phyloP scores from a whole-genome alignment of 2,329 filamentous ascomycete genomes.

The Hypoxylon sp. region DNA sequence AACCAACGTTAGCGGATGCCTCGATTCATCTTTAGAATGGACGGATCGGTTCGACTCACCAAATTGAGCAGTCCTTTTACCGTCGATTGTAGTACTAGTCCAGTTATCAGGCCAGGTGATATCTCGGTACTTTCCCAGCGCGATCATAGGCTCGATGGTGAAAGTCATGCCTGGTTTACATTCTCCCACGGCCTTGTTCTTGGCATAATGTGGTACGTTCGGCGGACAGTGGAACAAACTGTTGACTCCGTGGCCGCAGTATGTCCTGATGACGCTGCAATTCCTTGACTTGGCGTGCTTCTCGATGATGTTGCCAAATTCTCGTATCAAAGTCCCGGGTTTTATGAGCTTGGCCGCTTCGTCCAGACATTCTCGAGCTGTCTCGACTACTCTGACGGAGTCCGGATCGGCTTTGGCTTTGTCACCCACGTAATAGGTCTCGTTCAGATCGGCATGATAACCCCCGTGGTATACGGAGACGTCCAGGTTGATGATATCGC shows the following conservation, averaged over 20 bases:
- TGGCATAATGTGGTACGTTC: slow-evolving; percentile 96
- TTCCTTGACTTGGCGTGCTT: slow-evolving; percentile 88
- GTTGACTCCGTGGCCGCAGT: slow-evolving; percentile 97
- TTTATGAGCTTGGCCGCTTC: slow-evolving; percentile 92
- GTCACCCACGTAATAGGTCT: slow-evolving; percentile 98
- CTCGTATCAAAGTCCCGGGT: slow-evolving; percentile 90
- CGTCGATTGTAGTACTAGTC: slow-evolving; percentile 94
- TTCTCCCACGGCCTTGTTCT: slow-evolving; percentile 96
- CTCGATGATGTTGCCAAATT: slow-evolving; percentile 95
- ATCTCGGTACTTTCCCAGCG: slow-evolving; percentile 88
- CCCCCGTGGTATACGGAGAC: slow-evolving; percentile 94
- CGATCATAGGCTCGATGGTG: slow-evolving; percentile 99
- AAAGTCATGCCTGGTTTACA: slow-evolving; percentile 99
- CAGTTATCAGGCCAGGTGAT: slow-evolving; percentile 99
- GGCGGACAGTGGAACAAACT: slow-evolving; percentile 92
- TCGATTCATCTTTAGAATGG: not conserved
- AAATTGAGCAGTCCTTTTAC: slow-evolving; percentile 91
- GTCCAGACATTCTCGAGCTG: slow-evolving; percentile 89
- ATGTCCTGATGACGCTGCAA: slow-evolving; percentile 94
- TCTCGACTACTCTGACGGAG: slow-evolving; percentile 89
- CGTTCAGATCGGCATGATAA: slow-evolving; percentile 96
- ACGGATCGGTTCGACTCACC: slow-evolving; percentile 64
- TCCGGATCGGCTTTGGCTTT: slow-evolving; percentile 87
- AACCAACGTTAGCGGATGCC: slow-evolving; percentile 25
- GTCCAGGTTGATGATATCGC: slow-evolving; percentile 97